Evolutionary conservation across 2,329 filamentous ascomycete species (phyloP).

Genomic region (Penicillium sp.): DNA sequence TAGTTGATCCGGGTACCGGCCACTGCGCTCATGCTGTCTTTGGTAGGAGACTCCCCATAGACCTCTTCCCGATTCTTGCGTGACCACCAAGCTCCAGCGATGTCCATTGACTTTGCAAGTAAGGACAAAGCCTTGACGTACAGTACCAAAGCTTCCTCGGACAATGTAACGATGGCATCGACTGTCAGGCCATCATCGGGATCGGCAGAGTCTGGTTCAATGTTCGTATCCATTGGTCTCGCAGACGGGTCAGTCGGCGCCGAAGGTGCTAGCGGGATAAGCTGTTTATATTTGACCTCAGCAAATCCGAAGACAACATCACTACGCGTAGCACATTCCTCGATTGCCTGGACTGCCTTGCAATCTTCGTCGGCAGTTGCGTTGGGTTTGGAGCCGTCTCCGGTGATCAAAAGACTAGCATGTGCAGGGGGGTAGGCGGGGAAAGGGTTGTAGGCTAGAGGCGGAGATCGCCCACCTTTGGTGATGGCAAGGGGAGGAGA

Average conservation of each 20-base stretch:
- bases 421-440: slow-evolving; percentile 77
- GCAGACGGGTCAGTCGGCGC: slow-evolving; percentile 37
- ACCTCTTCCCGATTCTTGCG: slow-evolving; percentile 69
- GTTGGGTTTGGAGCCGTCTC: slow-evolving; percentile 60
- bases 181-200: slow-evolving; percentile 75
- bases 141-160: slow-evolving; percentile 90
- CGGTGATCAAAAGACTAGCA: slow-evolving; percentile 65
- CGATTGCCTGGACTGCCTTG: slow-evolving; percentile 74
- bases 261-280: slow-evolving; percentile 84
- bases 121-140: slow-evolving; percentile 93
- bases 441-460: slow-evolving; percentile 64
- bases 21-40: slow-evolving; percentile 51
- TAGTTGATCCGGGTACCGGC: slow-evolving; percentile 76
- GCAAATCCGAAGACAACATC: slow-evolving; percentile 98
- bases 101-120: slow-evolving; percentile 91
- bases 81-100: slow-evolving; percentile 89
- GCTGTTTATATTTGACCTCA: slow-evolving; percentile 96
- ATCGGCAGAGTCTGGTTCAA: slow-evolving; percentile 42
- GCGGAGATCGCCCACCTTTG: slow-evolving; percentile 49
- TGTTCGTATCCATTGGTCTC: slow-evolving; percentile 29
- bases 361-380: slow-evolving; percentile 73
- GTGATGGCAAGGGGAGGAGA: slow-evolving; percentile 50
- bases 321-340: slow-evolving; percentile 87
- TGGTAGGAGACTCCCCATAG: slow-evolving; percentile 45
- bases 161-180: slow-evolving; percentile 81